A percentile compares a stretch with the other conserved stretches of the same genome.
Conservation (phyloP, 2,329 filamentous ascomycete species). For the Neofusicoccum umdonicola region DNA sequence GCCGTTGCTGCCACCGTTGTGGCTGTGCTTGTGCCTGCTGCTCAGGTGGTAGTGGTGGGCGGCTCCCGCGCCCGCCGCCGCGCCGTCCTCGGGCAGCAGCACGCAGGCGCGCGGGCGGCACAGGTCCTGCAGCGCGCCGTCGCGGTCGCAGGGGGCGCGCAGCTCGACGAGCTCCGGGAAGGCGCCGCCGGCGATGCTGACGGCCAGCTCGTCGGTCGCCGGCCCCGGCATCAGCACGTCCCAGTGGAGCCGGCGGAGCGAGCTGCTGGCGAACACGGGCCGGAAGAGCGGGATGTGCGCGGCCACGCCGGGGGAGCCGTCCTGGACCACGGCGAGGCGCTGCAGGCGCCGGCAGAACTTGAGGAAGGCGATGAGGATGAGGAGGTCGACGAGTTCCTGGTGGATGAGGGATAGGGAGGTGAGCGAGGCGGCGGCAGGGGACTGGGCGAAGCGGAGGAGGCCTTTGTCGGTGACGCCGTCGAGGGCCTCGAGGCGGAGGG, state of each 20-base stretch:
- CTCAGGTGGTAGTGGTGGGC: too few species aligned
- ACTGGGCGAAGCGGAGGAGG: slow-evolving; percentile 51
- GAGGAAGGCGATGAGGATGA: slow-evolving; percentile 53
- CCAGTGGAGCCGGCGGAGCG: slow-evolving; percentile 57
- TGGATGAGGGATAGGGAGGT: slow-evolving; percentile 52
- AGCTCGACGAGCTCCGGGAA: slow-evolving; percentile 63
- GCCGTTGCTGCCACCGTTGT: slow-evolving; percentile 15
- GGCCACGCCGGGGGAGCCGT: slow-evolving; percentile 46
- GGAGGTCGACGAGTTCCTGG: slow-evolving; percentile 52
- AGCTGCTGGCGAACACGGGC: slow-evolving; percentile 49
- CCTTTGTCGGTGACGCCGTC: slow-evolving; percentile 57
- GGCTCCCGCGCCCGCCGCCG: too few species aligned
- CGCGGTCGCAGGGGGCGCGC: slow-evolving; percentile 66
- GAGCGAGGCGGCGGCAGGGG: slow-evolving; percentile 45
- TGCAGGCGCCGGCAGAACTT: slow-evolving; percentile 45
- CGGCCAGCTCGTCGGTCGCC: slow-evolving; percentile 63
- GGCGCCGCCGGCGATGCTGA: slow-evolving; percentile 58
- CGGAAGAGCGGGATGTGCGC: slow-evolving; percentile 44
- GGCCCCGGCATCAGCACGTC: slow-evolving; percentile 56
- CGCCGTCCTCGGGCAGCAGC: slow-evolving; percentile 32
- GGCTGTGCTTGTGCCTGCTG: not conserved
- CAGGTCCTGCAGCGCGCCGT: slow-evolving; percentile 66
- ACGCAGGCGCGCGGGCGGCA: slow-evolving; percentile 62
- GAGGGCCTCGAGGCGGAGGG: slow-evolving; percentile 55
- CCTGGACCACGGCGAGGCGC: slow-evolving; percentile 54